Base-by-base conservation (phyloP, 805 yeast species). In the Spencermartinsiella europaea region DNA sequence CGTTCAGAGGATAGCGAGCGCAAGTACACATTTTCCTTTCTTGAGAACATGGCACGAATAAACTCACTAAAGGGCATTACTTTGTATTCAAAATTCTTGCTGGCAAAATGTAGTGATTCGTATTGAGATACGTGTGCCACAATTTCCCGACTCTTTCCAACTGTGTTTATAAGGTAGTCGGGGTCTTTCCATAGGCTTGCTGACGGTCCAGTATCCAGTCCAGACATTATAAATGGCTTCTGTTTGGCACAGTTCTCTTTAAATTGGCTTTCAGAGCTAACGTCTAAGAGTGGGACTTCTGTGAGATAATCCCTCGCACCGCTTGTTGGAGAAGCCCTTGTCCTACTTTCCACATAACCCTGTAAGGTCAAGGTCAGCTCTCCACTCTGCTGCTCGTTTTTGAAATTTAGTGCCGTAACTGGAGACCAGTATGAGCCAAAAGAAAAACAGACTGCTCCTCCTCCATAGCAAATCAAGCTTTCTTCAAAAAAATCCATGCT, bases 381-480 rank as follows among this genome's bases (percentile, higher is more conserved):
- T 7, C 5, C 17, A 10, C 14, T 15, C 15, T 17, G 5, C n/a
- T 14, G 19, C 12, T 20, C 34, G 15, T 21, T n/a, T 21, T 8
- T 27, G 19, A 38, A 22, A 10, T 15, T 21, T 5, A 56, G 16
- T 4, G 56, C 44, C 7, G 40, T 21, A 4, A 53, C 31, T 21
- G 59, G 59, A 43, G 76, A 75, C 73, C 76, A 74, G 17, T 71
- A 71, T 0, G 81, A 70, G 0, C 95, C 95, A 65, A 85, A 86
- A 0, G 90, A 83, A 53, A 82, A 85, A 59, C 95, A 85, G 1
- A 85, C 87, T 0, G 85, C 90, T 2, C 95, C 95, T 2, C 95
- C 91, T 5, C 81, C 84, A 37, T 77, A 52, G 2, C 63, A 38
- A 17, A 64, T 44, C 4, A 61, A 17, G 12, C 38, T 35, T 4